Base-by-base conservation (phyloP, 148 eudicot genomes). In the Rhododendron mucronatum region DNA sequence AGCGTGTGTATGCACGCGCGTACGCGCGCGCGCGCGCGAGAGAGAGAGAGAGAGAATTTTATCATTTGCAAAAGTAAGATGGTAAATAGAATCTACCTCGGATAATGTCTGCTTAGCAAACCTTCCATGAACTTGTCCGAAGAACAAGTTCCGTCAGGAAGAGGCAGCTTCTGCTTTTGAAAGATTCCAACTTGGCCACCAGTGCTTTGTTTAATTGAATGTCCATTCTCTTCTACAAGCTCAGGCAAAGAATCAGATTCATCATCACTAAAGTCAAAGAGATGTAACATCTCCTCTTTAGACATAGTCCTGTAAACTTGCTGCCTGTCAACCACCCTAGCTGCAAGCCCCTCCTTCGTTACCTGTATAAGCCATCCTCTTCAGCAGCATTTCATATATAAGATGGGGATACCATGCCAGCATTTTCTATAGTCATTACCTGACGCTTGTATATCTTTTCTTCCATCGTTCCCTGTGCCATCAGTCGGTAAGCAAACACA, bases 391-490 rank as follows among this genome's bases (percentile, higher is more conserved):
- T 57, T 59, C 55, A 28, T n/a, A 15, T 50, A 30, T 15, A 41
- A 65, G 50, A 85, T 39, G 53, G 23, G 82, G 21, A 84, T 30
- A 79, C 45, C 44, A 18, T 73, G 69, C 28, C 78, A 61, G 18
- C 59, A 83, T 28, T 78, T 51, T 20, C 26, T 51, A n/a, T 15
- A 6, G 18, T 79, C 82, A 74, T 80, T 92, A 96, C 99, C 98
- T 97, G 99, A n/a, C 99, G 99, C 86, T 97, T 97, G 88, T 97
- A 97, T 74, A 97, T 95, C 86, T 95, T 97, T 84, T 95, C 99
- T 87, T 97, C 99, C 94, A 97, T 95, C 26, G 98, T 97, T 47
- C 93, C 96, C 86, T 97, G 96, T 77, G 98, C 98, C 90, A 97
- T 89, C 89, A 97, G 88, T 71, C 99, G 92, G 91, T 97, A 97